phyloP scores from a whole-genome alignment of 78 protist species.

The Cavenderia fasciculata region DNA sequence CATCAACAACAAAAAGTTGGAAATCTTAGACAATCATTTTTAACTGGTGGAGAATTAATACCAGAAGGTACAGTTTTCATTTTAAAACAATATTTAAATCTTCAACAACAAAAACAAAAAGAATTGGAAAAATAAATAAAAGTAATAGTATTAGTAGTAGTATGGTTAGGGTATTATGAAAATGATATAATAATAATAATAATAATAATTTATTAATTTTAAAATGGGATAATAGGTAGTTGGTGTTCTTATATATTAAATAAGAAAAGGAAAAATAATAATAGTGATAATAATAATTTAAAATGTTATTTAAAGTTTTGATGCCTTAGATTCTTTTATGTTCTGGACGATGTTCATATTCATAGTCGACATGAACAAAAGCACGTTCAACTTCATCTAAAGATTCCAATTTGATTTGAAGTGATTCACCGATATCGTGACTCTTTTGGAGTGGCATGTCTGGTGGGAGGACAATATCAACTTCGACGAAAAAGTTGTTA shows the following conservation, averaged over 20 bases:
- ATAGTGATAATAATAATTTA: no score
- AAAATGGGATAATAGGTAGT: no score
- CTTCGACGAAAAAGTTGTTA: conserved; percentile 78
- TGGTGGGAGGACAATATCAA: conserved; percentile 83
- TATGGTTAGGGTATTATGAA: no score
- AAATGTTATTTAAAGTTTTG: no score
- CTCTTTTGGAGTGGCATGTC: conserved; percentile 61
- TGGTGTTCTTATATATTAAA: no score
- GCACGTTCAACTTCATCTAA: conserved; percentile 87
- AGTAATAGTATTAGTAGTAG: no score
- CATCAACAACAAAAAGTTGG: neutral
- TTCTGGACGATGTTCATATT: conserved; percentile 81
- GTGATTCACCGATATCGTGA: conserved; percentile 91
- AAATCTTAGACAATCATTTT: conserved; percentile 15
- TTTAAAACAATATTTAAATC: conserved; percentile 52
- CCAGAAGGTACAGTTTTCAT: conserved; percentile 53
- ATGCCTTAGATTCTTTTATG: conserved; percentile 69
- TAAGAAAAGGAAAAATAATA: no score
- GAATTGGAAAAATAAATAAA: no score
- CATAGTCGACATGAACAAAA: conserved; percentile 92
- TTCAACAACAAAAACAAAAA: neutral
- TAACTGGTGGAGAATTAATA: conserved; percentile 16
- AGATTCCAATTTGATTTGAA: conserved; percentile 82
- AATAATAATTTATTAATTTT: no score
- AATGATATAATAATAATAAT: no score